Base-by-base conservation (phyloP, 371 early-diverging fungal genomes). In the Mucor irregularis region DNA sequence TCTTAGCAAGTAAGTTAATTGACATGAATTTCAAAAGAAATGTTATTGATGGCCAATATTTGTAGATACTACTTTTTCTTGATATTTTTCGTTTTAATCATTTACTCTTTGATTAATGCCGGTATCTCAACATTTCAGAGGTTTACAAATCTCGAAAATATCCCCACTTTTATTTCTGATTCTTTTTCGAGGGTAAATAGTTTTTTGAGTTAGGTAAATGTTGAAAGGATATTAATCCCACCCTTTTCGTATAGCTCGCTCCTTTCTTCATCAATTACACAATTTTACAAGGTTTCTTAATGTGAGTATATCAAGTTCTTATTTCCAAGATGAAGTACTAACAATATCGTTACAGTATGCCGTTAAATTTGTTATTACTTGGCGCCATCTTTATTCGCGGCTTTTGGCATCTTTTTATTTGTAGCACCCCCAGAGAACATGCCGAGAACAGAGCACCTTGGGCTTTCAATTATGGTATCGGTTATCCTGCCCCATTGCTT, bases 71-170 rank as follows among this genome's bases (percentile, higher is more conserved):
- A 90, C 68, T 87, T 88, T 49, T 96, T 94, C 57, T 82, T 88
- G 34, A 63, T 95, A n/a, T 89, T 92, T 81, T 95, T 94, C 69
- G 87, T 94, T 10, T 68, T 97, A 28, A 72, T 97, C 34, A 84
- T 94, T 8, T 90, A 92, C 61, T 87, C 90, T n/a, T 69, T 94
- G n/a, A n/a, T n/a, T n/a, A n/a, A n/a, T 29, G 89, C 85, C 14
- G 79, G 80, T 24, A 89, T n/a, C n/a, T n/a, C 91, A 0, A 71
- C 91, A 38, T 74, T 83, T 51, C 71, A 85, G 16, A 70, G 75
- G 82, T 13, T 54, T 88, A 37, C 53, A 11, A 68, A 80, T 34
- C 87, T 90, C 0, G 71, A 79, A 7, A 65, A 76, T 3, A 67
- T 91, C 16, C 75, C 88, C 33, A 77, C 83, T 30, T 62, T 68